Base-by-base conservation (phyloP, 2,329 filamentous ascomycete species). In the Cadophora sp. region DNA sequence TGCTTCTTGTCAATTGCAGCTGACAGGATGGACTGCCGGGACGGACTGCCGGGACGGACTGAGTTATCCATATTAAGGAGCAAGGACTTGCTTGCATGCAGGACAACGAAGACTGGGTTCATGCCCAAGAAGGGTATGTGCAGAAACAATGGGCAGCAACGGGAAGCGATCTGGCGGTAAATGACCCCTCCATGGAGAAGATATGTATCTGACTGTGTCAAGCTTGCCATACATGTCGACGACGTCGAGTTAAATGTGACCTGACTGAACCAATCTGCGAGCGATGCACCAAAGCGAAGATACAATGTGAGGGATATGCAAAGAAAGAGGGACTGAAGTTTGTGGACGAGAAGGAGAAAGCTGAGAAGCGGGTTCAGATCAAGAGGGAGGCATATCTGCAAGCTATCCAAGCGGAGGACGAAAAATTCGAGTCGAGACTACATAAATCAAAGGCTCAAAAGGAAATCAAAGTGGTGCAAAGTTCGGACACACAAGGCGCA, bases 341-440 rank as follows among this genome's bases (percentile, higher is more conserved):
- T 27, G 68, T 70, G 43, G 68, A 70, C 64, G 68, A 70, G 62
- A 68, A 70, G 47, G 36, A 61, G 24, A 53, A 65, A 43, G 68
- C 68, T 4, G 64, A 70, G 53, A 70, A 70, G 55, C 47, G 68
- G 20, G 68, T 70, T 7, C 64, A 68, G 27, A 51, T 68, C 13
- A 70, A 70, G 47, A 45, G 66, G 36, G 66, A 70, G 48, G 68
- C 68, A 45, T 70, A 70, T 55, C 45, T 70, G 14, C 64, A 70
- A 62, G 60, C 68, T 18, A 20, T 70, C 20, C 64, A 70, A 20
- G 68, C 66, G 4, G 68, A 70, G 30, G 64, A 68, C n/a, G 33
- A 45, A 16, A 41, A 22, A 36, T 2, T 43, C 11, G 18, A 39
- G 20, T 18, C 53, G n/a, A 56, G 14, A 30, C 27, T 30, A n/a